Evolutionary conservation across 2,329 filamentous ascomycete genomes (phyloP), one percentile per base, ranked within the genome.

Genomic region (Aureobasidium subglaciale): DNA sequence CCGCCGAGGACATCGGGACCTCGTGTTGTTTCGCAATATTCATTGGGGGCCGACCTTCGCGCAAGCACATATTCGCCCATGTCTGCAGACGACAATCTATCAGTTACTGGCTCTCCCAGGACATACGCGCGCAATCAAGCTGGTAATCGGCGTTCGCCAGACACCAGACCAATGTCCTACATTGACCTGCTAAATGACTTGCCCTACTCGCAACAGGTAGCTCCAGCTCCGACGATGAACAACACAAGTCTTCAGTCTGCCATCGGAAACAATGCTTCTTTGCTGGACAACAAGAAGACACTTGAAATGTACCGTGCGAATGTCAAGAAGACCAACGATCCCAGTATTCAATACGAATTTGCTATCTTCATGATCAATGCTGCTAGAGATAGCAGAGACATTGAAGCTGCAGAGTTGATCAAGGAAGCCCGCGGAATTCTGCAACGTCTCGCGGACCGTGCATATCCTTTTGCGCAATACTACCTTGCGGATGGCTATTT

Each of bases 261-360:
- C 15, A 85, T 99, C 22, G 93, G 93, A 41, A 87, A 83, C 67
- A 95, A 95, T 73, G 92, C 92, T 3, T 96, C 91, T 18, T 78
- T 99, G 11, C 80, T 99, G 27, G 91, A 90, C 65, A 86, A 89
- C 30, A 88, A 92, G 67, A 91, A 97, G 73, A 99, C 93, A 1
- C 81, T 99, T 46, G 91, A 97, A 55, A 96, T 97, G 92, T 99
- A 99, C 70, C 83, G 92, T 41, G 86, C 87, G 55, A 99, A 97
- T 66, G 89, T 96, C 57, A 97, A 96, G 75, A 99, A 99, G 76
- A 95, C 93, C 2, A 93, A 87, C 60, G 90, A 96, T 70, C 79
- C 86, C 15, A 85, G 87, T 4, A 88, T 95, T 30, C 90, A 96
- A 70, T 97, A 97, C 70, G 93, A 95, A 27, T 97, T 99, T 72